Conservation (phyloP, 1,139 yeast genomes). For the Yamadazyma epiphylla region DNA sequence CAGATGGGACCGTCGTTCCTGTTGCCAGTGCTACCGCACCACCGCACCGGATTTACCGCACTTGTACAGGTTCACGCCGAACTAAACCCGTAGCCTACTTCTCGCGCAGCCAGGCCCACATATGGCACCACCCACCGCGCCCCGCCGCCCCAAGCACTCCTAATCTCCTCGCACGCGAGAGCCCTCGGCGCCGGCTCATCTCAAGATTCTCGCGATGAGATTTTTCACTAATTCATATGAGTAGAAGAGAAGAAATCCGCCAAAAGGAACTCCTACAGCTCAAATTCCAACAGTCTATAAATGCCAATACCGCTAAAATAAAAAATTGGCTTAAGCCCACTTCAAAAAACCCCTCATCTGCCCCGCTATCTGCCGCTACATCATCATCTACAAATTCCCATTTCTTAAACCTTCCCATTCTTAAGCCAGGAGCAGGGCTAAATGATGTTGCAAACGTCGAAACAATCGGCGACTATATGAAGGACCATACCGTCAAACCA, state of each 20-base stretch:
- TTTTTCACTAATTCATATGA: too few species aligned
- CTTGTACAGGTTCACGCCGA: too few species aligned
- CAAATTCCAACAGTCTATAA: slow-evolving; percentile 41
- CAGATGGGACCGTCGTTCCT: too few species aligned
- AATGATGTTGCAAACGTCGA: slow-evolving; percentile 6
- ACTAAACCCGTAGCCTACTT: too few species aligned
- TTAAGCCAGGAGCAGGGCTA: slow-evolving; percentile 37
- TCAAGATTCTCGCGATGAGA: too few species aligned
- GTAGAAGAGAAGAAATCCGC: slow-evolving; percentile 41
- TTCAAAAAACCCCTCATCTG: slow-evolving; percentile 5
- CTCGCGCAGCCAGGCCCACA: too few species aligned
- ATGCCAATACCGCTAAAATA: slow-evolving; percentile 33
- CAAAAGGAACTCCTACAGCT: slow-evolving; percentile 48
- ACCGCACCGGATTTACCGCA: too few species aligned
- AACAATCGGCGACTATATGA: slow-evolving; percentile 4
- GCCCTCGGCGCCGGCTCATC: too few species aligned
- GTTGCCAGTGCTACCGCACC: too few species aligned
- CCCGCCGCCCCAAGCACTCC: too few species aligned
- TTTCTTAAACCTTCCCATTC: slow-evolving; percentile 41
- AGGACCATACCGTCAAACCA: slow-evolving; percentile 3
- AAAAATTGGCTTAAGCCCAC: slow-evolving; percentile 39
- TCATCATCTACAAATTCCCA: slow-evolving; percentile 1
- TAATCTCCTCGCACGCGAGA: too few species aligned
- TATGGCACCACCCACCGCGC: too few species aligned
- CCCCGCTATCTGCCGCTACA: background rate